Evolutionary conservation across 306 rosid species (phyloP), one percentile per base, ranked within the genome.

Genomic region (Gillenia trifoliata): DNA sequence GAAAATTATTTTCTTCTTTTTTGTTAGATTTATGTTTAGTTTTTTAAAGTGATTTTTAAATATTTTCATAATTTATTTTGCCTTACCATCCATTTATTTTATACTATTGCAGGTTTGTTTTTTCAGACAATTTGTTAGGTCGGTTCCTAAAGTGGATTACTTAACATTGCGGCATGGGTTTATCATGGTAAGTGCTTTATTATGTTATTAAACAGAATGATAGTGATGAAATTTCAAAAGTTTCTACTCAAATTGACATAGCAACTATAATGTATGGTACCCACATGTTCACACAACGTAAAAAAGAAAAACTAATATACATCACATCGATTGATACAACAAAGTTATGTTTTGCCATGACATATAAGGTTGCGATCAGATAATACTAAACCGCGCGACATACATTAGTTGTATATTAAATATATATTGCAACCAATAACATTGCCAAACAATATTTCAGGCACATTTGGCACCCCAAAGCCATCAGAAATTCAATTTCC

Each of bases 101-200:
- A 23, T 40, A 52, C 34, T 16, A 1, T 26, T 79, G 66, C 80
- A 87, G 91, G 83, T 87, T 49, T 81, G 91, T 64, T 94, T 94
- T 86, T 90, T 94, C 52, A 86, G 98, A 31, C 98, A 94, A 30
- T 91, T 94, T 77, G 93, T 94, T 31, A 68, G 94, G 62, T 94
- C 98, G 22, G 97, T 94, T 77, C 97, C 96, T 4, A 86, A 83
- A 81, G 98, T 94, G 8, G 98, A 94, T 85, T 94, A 94, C 79
- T 85, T 94, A 81, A 87, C 98, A 75, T 72, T 94, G 56, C 76
- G 98, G 40, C 96, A 94, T 82, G 98, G 98, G 49, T 94, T 94
- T 86, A 86, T 94, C 38, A 83, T 83, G 93, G 98, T 94, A 82
- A 60, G 77, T 52, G 15, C 52, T 29, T 20, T 36, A 15, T 66